Base-by-base conservation (phyloP, 441 rosid genomes). In the Pelargonium australe region DNA sequence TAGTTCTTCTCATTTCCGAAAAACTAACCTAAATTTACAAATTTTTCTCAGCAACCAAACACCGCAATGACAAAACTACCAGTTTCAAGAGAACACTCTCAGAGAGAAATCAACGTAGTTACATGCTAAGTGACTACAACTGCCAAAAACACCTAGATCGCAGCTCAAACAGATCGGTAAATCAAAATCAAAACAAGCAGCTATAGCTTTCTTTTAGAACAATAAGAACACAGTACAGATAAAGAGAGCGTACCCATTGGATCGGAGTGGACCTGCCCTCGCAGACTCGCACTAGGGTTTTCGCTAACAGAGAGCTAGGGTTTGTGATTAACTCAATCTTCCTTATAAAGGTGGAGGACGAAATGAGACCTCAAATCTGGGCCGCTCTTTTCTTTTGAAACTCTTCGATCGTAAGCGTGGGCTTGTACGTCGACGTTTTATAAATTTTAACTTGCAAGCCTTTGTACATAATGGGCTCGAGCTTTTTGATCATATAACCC, bases 231-330 rank as follows among this genome's bases (percentile, higher is more conserved):
- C 45, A 2, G 11, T 31, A 41, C 40, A 64, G 25, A 64, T 40
- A 13, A 12, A 14, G 57, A 40, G 66, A 23, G 63, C 8, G 45
- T 78, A 81, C 83, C 85, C 85, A 82, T 82, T 45, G 76, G 70
- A 69, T 66, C 72, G n/a, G 71, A 75, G 68, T 55, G n/a, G 70
- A 17, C 57, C 60, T 40, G 76, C 58, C 58, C 58, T 51, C 71
- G 72, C 68, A 16, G 73, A 61, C 17, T 41, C 4, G n/a, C 45
- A 23, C 16, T 66, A 72, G 64, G 73, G 75, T 41, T 75, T 64
- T 63, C 55, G 37, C 57, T 34, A 16, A 34, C 72, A n/a, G 58
- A 9, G 31, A 17, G 62, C 66, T n/a, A 65, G 70, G 69, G 63
- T 45, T 37, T 44, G 65, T 0, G 1, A 12, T 9, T 2, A 70